These are phyloP conservation scores for Coniochaeta sp. DNA, from an alignment of 2,329 filamentous ascomycete species.

Conservation along the genomic window DNA sequence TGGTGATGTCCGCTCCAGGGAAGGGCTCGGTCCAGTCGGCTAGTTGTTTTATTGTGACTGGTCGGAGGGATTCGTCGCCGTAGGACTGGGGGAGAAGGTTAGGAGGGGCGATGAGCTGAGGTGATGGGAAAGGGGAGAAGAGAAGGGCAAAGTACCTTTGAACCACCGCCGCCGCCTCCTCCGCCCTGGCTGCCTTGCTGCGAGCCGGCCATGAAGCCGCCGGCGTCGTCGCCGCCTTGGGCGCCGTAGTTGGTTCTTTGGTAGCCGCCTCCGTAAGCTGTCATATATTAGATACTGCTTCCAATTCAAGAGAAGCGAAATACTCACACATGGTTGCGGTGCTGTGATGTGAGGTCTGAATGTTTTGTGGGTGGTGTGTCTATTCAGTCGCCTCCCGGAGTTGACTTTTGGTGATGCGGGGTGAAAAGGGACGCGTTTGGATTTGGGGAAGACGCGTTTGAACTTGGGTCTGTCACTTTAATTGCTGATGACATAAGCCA, in stretches of 20 bases:
- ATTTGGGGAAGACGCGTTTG: too few relatives aligned
- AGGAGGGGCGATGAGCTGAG: not conserved
- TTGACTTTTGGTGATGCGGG: too few relatives aligned
- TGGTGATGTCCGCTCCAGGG: constrained; percentile 67
- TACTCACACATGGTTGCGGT: too few relatives aligned
- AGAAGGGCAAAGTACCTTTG: too few relatives aligned
- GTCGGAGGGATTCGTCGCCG: constrained; percentile 79
- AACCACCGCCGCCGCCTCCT: constrained; percentile 25
- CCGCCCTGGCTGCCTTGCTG: constrained; percentile 45
- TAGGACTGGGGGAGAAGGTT: constrained; percentile 39
- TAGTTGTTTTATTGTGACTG: constrained; percentile 93
- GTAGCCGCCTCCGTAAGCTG: constrained; percentile 45
- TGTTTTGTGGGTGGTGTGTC: too few relatives aligned
- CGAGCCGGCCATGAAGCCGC: constrained; percentile 56
- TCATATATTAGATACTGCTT: not conserved
- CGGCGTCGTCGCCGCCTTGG: constrained; percentile 51
- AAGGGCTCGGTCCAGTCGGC: constrained; percentile 73
- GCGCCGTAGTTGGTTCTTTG: constrained; percentile 42
- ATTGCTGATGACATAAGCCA: too few relatives aligned
- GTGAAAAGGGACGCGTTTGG: too few relatives aligned
- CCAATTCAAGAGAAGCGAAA: not conserved
- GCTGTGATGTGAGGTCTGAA: too few relatives aligned
- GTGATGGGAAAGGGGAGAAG: constrained; percentile 1
- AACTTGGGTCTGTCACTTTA: too few relatives aligned
- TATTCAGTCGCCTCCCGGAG: too few relatives aligned